Evolutionary conservation across 306 rosid species (phyloP).

Genomic region (Prunus persica): DNA sequence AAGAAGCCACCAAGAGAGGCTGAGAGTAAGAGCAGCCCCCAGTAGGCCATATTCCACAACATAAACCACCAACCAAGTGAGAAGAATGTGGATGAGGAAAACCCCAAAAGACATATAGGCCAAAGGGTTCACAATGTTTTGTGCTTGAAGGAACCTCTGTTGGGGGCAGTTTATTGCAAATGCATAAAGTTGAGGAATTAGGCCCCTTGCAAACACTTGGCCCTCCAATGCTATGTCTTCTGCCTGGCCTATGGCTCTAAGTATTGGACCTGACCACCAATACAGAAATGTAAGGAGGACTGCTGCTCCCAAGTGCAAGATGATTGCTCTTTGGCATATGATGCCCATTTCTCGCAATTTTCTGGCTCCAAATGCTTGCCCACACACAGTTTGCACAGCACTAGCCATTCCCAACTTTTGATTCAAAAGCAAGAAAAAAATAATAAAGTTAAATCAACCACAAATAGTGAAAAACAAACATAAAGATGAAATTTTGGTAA

Average conservation of each 20-base stretch:
- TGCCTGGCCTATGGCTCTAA: conserved; percentile 43
- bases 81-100: conserved; percentile 46
- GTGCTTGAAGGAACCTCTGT: conserved; percentile 84
- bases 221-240: conserved; percentile 48
- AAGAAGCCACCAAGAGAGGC: conserved; percentile 78
- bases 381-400: conserved; percentile 78
- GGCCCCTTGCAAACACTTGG: conserved; percentile 50
- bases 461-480: background rate
- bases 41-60: conserved; percentile 46
- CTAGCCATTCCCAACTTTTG: conserved; percentile 69
- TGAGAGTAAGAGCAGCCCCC: conserved; percentile 61
- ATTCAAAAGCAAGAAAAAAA: background rate
- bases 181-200: conserved; percentile 69
- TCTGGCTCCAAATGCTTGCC: conserved; percentile 74
- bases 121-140: conserved; percentile 69
- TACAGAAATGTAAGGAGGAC: conserved; percentile 50
- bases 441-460: too few relatives aligned
- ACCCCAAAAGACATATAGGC: conserved; percentile 67
- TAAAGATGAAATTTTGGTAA: background rate
- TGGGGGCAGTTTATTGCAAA: conserved; percentile 66
- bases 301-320: conserved; percentile 64
- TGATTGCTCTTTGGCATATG: conserved; percentile 56
- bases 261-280: conserved; percentile 57
- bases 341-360: conserved; percentile 47
- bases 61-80: conserved; percentile 55